Evolutionary conservation across 1,139 yeast species (phyloP), one percentile per base, ranked within the genome.

Genomic region (Hansenula sp.): DNA sequence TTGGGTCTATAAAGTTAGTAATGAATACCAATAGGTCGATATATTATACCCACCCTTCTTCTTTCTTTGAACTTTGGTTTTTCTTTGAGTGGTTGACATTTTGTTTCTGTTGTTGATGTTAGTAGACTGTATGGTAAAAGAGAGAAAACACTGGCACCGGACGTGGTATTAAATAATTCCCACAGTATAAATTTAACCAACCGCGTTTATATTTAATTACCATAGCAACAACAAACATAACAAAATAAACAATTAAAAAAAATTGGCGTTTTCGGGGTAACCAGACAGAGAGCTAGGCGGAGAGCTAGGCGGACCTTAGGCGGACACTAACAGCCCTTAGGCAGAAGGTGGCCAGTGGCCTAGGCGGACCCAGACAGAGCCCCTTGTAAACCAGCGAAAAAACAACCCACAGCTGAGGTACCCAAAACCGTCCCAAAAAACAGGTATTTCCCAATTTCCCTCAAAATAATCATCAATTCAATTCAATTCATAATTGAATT

Each of bases 1-100:
- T 90, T 72, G 97, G 97, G 70, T 92, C 97, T 69, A n/a, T 4
- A 6, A 8, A 6, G 40, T 38, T 38, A 38, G 31, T 34, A 29
- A 39, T 16, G 32, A 38, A 13, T 39, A 26, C 11, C 21, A 26
- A 16, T 16, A 17, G 38, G 31, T 25, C 32, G 29, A 14, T 17
- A 43, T 26, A 28, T 6, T 40, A 39, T 45, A 47, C 52, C 27
- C 29, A 48, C 52, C 63, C 61, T 62, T 62, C 62, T 62, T 62
- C 62, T 59, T 62, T 59, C 64, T 62, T 38, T 53, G 36, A 42
- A 55, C 45, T 44, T 56, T 61, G 29, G 62, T 41, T 53, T 61
- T 65, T 57, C 62, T 63, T 45, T 60, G 59, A 43, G 64, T 68
- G 13, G 26, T 24, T 42, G 72, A 66, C 72, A 67, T 68, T 48